These are phyloP conservation scores for Fusarium metavorans DNA, from an alignment of 2,329 filamentous ascomycete species.

Conservation along the genomic window DNA sequence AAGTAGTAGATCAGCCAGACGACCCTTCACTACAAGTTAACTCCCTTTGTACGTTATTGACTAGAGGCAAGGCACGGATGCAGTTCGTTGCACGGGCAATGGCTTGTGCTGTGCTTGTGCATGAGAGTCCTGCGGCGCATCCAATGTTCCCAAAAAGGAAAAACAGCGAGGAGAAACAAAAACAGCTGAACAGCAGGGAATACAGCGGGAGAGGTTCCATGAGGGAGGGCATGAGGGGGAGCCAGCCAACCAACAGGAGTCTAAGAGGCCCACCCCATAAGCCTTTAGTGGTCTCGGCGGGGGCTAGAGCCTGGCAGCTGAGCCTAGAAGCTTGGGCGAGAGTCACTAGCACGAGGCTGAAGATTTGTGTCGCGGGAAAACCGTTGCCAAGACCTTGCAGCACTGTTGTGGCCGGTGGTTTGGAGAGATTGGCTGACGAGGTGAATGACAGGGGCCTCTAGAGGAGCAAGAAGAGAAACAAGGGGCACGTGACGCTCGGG, in stretches of 20 bases:
- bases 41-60: constrained; percentile 2
- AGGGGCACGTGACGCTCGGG: constrained; percentile 19
- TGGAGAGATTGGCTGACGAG: constrained; percentile 4
- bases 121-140: background rate
- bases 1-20: background rate
- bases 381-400: constrained; percentile 34
- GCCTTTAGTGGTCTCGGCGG: constrained; percentile 33
- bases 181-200: background rate
- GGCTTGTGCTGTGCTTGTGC: constrained; percentile 2
- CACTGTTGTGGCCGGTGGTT: background rate
- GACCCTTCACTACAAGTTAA: background rate
- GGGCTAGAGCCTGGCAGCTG: constrained; percentile 35
- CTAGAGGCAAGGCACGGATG: constrained; percentile 16
- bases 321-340: constrained; percentile 28
- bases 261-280: constrained; percentile 10
- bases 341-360: constrained; percentile 39
- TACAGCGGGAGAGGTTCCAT: constrained; percentile 14
- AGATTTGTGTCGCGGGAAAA: constrained; percentile 5
- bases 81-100: constrained; percentile 11
- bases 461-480: background rate
- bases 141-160: constrained; percentile 2
- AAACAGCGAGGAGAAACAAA: constrained; percentile 7
- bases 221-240: constrained; percentile 1
- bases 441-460: constrained; percentile 18
- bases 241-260: constrained; percentile 1